phyloP scores from a whole-genome alignment of 2,329 filamentous ascomycete species.

The Pleoardoris graminearum region DNA sequence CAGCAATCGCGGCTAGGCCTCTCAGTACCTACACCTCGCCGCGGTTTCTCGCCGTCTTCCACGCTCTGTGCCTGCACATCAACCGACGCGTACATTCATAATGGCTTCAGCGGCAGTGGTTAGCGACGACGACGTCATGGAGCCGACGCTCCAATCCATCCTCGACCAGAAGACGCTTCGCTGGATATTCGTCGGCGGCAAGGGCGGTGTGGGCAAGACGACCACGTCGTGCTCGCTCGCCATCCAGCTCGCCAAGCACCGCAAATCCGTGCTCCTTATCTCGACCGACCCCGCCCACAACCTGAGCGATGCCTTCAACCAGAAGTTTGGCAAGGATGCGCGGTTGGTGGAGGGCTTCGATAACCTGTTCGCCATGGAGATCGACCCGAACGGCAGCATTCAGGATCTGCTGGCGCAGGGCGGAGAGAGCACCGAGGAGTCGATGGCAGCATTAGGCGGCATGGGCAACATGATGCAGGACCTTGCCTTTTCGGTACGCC shows the following conservation, averaged over 20 bases:
- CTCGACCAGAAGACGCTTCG: constrained; percentile 92
- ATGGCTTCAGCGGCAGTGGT: constrained; percentile 46
- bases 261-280: constrained; percentile 95
- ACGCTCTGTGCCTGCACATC: not conserved
- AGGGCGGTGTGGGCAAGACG: constrained; percentile 97
- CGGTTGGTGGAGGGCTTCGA: constrained; percentile 87
- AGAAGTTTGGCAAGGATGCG: constrained; percentile 99
- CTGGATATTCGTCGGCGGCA: constrained; percentile 99
- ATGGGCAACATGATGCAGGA: constrained; percentile 99
- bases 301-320: constrained; percentile 93
- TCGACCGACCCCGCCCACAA: constrained; percentile 99
- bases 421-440: constrained; percentile 71
- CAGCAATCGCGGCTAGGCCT: not conserved
- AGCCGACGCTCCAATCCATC: constrained; percentile 91
- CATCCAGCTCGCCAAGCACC: constrained; percentile 93
- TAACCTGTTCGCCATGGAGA: constrained; percentile 98
- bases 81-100: constrained; percentile 11
- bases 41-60: not conserved
- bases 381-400: constrained; percentile 96
- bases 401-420: constrained; percentile 86
- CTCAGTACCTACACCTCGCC: not conserved
- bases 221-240: constrained; percentile 99
- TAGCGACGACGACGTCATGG: constrained; percentile 74
- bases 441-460: constrained; percentile 66
- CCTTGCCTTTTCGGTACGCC: constrained; percentile 83